Base-by-base conservation (phyloP, 495 filamentous ascomycete species). In the Pseudoneurospora amorphoporcata region DNA sequence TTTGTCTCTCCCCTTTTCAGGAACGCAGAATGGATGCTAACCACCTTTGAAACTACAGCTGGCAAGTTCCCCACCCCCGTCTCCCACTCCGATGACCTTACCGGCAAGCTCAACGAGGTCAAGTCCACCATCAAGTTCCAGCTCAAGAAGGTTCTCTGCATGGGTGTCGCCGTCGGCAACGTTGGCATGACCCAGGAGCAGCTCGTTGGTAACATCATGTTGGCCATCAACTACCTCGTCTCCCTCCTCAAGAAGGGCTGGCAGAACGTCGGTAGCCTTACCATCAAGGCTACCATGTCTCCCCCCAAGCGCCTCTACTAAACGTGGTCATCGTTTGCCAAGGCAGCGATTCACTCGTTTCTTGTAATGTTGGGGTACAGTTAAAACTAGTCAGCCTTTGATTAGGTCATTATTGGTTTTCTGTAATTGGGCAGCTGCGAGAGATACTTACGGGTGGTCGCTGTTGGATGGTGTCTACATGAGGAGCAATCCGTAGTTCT, bases 101-200 rank as follows among this genome's bases (percentile, higher is more conserved):
- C 85, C 83, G 87, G 84, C 87, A 98, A 97, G 90, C 92, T 98
- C 86, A 96, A 83, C 86, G 95, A 99, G 82, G 95, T 99, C 88
- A 97, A 97, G 91, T 95, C 94, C 74, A 99, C 96, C 80, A 98
- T 99, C 89, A 99, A 99, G 90, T 99, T 99, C 90, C 95, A 99
- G 88, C 89, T 99, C 76, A 99, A 98, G 92, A 99, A 99, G 91
- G 95, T 99, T 79, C 89, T 99, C 75, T 99, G 95, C 88, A 92
- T 99, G 86, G 95, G 96, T 90, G 95, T 98, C 78, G 95, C 95
- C 77, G 92, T 99, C 76, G 95, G 95, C 79, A 96, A 99, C 84
- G 96, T 99, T 74, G 93, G 90, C 78, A 98, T 99, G 95, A 92
- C 89, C 74, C 88, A 94, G 88, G 95, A 99, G 80, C 92, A 97